These are phyloP conservation scores for Curvularia lunata DNA, from an alignment of 2,329 filamentous ascomycete species.

Conservation along the genomic window DNA sequence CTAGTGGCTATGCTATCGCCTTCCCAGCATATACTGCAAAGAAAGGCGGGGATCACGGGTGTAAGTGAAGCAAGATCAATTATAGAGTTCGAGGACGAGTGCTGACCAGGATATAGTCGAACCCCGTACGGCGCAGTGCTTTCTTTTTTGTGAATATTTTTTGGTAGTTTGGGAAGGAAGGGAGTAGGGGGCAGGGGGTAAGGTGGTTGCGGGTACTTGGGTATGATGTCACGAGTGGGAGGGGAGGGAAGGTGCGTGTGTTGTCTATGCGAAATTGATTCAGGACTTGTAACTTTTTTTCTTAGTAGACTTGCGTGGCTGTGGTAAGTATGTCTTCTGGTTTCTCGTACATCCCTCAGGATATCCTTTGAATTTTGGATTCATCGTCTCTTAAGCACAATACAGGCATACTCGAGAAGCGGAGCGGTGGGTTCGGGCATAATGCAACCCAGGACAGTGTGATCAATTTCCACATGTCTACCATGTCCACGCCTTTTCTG, in stretches of 20 bases:
- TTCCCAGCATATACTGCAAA: slow-evolving; percentile 38
- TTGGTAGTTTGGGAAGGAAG: neutral
- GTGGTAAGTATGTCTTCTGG: slow-evolving; percentile 5
- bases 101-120: slow-evolving; percentile 14
- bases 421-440: neutral
- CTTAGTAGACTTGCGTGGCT: neutral
- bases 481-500: neutral
- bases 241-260: neutral
- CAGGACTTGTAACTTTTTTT: neutral
- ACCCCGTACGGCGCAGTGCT: slow-evolving; percentile 26
- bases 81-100: slow-evolving; percentile 5
- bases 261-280: neutral
- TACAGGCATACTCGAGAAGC: neutral
- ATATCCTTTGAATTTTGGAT: slow-evolving; percentile 15
- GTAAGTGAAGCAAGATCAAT: slow-evolving; percentile 26
- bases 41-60: slow-evolving; percentile 41
- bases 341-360: neutral
- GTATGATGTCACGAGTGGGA: neutral
- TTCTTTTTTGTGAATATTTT: slow-evolving; percentile 8
- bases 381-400: slow-evolving; percentile 3
- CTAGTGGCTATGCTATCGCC: slow-evolving; percentile 50
- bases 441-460: neutral
- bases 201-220: neutral
- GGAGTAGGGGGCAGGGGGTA: neutral
- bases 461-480: neutral